A percentile compares a stretch with the other conserved stretches of the same genome.
phyloP scores from a whole-genome alignment of 169 alveolate species.

The Plasmodium coatneyi region DNA sequence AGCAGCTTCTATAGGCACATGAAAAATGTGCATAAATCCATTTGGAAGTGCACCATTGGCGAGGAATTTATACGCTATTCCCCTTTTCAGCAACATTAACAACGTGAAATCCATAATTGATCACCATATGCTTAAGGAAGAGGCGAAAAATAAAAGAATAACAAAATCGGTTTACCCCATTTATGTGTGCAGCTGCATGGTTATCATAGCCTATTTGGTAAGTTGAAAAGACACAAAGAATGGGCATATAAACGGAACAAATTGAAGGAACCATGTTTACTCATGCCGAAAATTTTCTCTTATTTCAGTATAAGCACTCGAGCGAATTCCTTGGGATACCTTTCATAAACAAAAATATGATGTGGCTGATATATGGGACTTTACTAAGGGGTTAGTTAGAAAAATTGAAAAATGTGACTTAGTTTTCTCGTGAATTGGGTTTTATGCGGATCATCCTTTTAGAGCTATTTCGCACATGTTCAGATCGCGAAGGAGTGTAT shows the following conservation, averaged over 20 bases:
- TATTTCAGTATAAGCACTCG: constrained; percentile 53
- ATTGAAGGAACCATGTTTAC: background rate
- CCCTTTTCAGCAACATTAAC: constrained; percentile 35
- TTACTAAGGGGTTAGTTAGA: constrained; percentile 56
- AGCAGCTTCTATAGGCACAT: background rate
- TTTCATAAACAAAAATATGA: constrained; percentile 39
- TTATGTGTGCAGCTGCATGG: constrained; percentile 73
- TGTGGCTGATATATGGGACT: constrained; percentile 75
- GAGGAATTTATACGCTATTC: background rate
- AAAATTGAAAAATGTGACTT: background rate
- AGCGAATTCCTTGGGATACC: constrained; percentile 59
- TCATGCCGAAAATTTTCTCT: background rate
- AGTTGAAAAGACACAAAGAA: constrained; percentile 8
- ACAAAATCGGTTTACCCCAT: constrained; percentile 73
- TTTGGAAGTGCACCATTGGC: background rate
- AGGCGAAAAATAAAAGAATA: constrained; percentile 22
- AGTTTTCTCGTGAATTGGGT: background rate
- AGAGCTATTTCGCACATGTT: background rate
- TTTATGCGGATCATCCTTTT: background rate
- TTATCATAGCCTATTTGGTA: constrained; percentile 73
- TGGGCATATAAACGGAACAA: background rate
- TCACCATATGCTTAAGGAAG: constrained; percentile 62
- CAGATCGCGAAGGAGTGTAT: background rate
- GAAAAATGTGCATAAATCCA: background rate
- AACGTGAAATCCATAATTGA: constrained; percentile 72